These are phyloP conservation scores for Paulownia fortunei DNA, from an alignment of 257 asterid genomes.

Conservation along the genomic window DNA sequence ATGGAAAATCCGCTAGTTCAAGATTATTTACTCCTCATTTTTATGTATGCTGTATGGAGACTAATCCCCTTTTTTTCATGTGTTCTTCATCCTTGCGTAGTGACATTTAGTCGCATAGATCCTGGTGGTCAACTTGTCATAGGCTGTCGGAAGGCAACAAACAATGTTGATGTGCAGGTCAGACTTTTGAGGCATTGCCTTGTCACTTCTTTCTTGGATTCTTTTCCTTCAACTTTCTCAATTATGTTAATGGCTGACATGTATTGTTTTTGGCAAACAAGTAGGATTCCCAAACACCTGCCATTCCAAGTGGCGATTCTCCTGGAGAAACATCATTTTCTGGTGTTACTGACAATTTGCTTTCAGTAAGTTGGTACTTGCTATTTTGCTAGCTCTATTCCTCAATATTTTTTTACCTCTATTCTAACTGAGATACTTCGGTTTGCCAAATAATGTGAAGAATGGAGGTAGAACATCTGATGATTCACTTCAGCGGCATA, in stretches of 20 bases:
- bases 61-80: constrained; percentile 10
- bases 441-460: constrained; percentile 40
- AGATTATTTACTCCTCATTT: not conserved
- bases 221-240: not conserved
- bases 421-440: constrained; percentile 27
- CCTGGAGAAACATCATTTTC: constrained; percentile 60
- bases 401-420: not conserved
- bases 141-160: constrained; percentile 89
- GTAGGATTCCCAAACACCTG: constrained; percentile 61
- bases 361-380: constrained; percentile 53
- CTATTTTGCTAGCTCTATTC: constrained; percentile 9
- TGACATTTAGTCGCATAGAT: constrained; percentile 86
- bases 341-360: constrained; percentile 58
- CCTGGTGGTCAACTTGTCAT: constrained; percentile 93
- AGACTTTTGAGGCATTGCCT: constrained; percentile 27
- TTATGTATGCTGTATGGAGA: constrained; percentile 19
- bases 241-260: constrained; percentile 16
- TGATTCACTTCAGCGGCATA: constrained; percentile 51
- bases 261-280: constrained; percentile 31
- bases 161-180: constrained; percentile 70
- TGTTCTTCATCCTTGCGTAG: constrained; percentile 44
- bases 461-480: constrained; percentile 64
- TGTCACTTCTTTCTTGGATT: not conserved
- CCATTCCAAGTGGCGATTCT: constrained; percentile 53
- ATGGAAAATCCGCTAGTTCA: not conserved